Percentiles rank a stretch among this genome's conserved stretches.
Conservation (phyloP, 2,329 filamentous ascomycete genomes). For the Leptographium lundbergii region DNA sequence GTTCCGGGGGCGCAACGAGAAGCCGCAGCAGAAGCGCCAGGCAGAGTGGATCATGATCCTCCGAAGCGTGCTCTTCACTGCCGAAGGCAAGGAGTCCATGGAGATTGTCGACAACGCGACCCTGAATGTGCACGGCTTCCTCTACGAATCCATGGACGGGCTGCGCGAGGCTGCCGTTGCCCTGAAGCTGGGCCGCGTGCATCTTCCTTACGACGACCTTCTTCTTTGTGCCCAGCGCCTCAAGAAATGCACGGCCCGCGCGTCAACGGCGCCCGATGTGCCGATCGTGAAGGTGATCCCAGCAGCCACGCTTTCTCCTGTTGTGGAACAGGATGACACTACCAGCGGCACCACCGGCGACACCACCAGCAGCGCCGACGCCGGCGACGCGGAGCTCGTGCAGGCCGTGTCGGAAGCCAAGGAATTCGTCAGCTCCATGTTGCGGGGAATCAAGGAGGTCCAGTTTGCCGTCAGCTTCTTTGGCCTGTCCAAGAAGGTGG, state of each 20-base stretch:
- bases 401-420: constrained; percentile 84
- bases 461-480: constrained; percentile 91
- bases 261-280: constrained; percentile 14
- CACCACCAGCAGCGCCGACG: neutral
- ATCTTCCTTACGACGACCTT: constrained; percentile 83
- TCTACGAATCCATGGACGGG: constrained; percentile 76
- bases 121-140: constrained; percentile 80
- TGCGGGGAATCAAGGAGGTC: constrained; percentile 89
- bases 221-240: constrained; percentile 46
- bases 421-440: constrained; percentile 78
- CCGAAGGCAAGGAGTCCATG: constrained; percentile 69
- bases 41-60: constrained; percentile 90
- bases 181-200: constrained; percentile 80
- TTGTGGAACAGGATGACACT: neutral
- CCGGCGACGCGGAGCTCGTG: constrained; percentile 49
- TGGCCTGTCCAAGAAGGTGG: constrained; percentile 69
- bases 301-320: neutral
- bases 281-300: constrained; percentile 25
- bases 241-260: constrained; percentile 29
- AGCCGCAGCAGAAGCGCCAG: constrained; percentile 47
- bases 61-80: constrained; percentile 78
- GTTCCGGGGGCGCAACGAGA: constrained; percentile 56
- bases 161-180: constrained; percentile 82
- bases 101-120: constrained; percentile 82
- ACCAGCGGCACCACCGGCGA: neutral